Conservation (phyloP, 2,329 filamentous ascomycete genomes). For the Nemania sp. region DNA sequence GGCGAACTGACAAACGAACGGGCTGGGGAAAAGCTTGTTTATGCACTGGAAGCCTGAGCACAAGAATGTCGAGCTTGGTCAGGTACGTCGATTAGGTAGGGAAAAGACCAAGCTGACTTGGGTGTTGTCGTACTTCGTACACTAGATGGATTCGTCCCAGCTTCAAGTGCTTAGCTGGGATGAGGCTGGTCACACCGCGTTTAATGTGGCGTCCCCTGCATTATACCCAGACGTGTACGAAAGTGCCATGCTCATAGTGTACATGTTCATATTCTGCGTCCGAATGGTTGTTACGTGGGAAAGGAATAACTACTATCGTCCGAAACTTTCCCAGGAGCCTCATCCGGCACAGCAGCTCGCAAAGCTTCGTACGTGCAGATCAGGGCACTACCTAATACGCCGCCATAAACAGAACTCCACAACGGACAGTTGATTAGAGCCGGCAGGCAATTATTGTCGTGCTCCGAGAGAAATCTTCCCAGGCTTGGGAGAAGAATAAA, state of each 20-base stretch:
- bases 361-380: background rate
- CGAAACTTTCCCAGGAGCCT: background rate
- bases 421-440: background rate
- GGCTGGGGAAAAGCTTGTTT: background rate
- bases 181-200: constrained; percentile 20
- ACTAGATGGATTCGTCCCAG: background rate
- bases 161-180: constrained; percentile 2
- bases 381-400: too few species aligned
- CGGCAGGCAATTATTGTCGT: background rate
- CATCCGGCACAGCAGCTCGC: background rate
- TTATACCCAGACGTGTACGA: too few species aligned
- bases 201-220: constrained; percentile 3
- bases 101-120: background rate
- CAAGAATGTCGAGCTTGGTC: background rate
- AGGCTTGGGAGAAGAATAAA: background rate
- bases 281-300: background rate
- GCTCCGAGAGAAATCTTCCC: too few species aligned
- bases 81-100: too few species aligned
- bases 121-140: background rate
- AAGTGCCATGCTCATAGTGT: too few species aligned
- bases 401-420: background rate
- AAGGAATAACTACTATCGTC: background rate
- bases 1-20: background rate
- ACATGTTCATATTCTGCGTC: background rate
- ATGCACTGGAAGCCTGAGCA: background rate